Conservation (phyloP, 768 basidiomycete genomes). For the Tricholoma flavovirens region DNA sequence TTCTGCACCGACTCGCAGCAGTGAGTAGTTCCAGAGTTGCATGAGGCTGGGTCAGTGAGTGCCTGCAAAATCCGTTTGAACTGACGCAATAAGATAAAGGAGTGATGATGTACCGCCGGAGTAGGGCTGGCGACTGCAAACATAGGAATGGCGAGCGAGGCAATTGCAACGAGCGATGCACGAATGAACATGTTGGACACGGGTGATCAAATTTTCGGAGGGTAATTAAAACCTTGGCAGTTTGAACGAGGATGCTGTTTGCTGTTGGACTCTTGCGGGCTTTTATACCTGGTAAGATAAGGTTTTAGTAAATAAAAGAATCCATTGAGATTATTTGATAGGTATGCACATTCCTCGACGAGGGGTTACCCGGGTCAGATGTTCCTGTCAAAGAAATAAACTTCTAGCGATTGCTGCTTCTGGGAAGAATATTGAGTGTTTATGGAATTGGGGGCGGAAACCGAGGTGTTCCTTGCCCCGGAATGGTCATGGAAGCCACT, state of each 20-base stretch:
- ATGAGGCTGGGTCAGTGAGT: constrained; percentile 4
- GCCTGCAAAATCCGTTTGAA: not conserved
- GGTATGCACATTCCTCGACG: not conserved
- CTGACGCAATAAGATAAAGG: constrained; percentile 6
- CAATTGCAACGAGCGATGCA: not conserved
- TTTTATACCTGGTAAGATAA: not conserved
- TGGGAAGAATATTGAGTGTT: not conserved
- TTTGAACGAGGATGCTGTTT: not conserved
- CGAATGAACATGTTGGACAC: not conserved
- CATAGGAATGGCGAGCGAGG: constrained; percentile 21
- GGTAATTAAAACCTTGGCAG: not conserved
- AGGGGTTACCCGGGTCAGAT: not conserved
- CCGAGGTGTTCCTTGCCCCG: not conserved
- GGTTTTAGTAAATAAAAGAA: not conserved
- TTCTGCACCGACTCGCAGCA: constrained; percentile 18
- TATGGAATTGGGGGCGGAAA: not conserved
- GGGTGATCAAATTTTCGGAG: not conserved
- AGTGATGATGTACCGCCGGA: constrained; percentile 8
- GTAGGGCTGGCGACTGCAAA: constrained; percentile 14
- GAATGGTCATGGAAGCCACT: not conserved
- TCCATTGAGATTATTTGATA: not conserved
- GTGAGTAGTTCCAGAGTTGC: constrained; percentile 16
- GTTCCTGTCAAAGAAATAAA: not conserved
- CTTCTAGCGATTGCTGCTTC: not conserved
- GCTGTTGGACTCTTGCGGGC: not conserved